phyloP scores from a whole-genome alignment of 768 basidiomycete species.

The Lactarius tabidus region DNA sequence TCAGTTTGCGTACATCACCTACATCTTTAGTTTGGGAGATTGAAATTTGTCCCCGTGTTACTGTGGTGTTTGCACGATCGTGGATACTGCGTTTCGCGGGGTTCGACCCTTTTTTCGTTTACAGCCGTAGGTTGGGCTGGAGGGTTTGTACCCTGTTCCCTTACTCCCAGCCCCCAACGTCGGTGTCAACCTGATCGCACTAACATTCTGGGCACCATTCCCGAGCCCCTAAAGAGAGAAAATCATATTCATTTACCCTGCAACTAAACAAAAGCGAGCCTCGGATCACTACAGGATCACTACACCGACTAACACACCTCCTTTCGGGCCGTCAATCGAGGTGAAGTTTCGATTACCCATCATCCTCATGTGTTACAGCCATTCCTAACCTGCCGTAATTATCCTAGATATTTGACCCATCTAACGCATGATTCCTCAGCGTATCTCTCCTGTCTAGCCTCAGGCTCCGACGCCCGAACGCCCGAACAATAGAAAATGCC shows the following conservation, averaged over 20 bases:
- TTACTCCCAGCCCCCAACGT: neutral
- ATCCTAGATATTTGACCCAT: neutral
- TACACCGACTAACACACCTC: neutral
- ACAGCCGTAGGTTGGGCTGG: neutral
- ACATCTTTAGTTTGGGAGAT: neutral
- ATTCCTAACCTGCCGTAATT: neutral
- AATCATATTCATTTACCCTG: neutral
- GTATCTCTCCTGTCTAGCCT: neutral
- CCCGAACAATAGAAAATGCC: neutral
- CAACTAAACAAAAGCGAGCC: neutral
- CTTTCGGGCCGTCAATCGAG: neutral
- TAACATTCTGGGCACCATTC: neutral
- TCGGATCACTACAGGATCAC: neutral
- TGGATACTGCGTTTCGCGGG: neutral
- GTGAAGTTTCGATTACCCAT: neutral
- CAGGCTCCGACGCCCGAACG: neutral
- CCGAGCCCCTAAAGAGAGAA: neutral
- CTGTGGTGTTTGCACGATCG: neutral
- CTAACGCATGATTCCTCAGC: neutral
- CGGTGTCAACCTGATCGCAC: neutral
- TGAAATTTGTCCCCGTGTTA: neutral
- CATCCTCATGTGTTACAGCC: neutral
- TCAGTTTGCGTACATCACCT: neutral
- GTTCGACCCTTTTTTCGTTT: neutral
- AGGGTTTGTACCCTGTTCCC: neutral